A percentile compares a stretch with the other conserved stretches of the same genome.
Conservation (phyloP, 2,329 filamentous ascomycete species). For the Pseudocercospora musae region DNA sequence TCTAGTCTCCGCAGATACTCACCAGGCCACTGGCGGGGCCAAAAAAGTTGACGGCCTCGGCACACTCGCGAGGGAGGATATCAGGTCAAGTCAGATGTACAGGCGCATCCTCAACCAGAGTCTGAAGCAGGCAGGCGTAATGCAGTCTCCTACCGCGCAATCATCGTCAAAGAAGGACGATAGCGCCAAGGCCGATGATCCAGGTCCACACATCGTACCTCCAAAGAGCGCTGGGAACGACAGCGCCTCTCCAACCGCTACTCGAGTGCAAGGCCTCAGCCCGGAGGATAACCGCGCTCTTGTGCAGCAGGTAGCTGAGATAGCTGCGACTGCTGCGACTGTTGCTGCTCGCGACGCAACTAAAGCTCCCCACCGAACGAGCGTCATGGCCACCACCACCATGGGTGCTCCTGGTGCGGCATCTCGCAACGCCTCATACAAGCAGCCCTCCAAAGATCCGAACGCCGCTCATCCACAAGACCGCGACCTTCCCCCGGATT, state of each 20-base stretch:
- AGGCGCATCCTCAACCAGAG: slow-evolving; percentile 91
- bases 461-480: slow-evolving; percentile 17
- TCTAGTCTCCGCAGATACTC: slow-evolving; percentile 14
- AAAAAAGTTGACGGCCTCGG: slow-evolving; percentile 17
- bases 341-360: slow-evolving; percentile 76
- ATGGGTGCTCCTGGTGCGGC: slow-evolving; percentile 8
- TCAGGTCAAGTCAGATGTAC: slow-evolving; percentile 85
- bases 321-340: slow-evolving; percentile 86
- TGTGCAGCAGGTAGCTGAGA: slow-evolving; percentile 84
- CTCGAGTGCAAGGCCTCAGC: slow-evolving; percentile 63
- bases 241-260: slow-evolving; percentile 37
- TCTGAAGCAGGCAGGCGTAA: slow-evolving; percentile 74
- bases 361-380: slow-evolving; percentile 51
- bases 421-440: slow-evolving; percentile 18
- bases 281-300: slow-evolving; percentile 78
- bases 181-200: slow-evolving; percentile 30
- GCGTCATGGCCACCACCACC: slow-evolving; percentile 40
- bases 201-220: slow-evolving; percentile 71
- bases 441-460: slow-evolving; percentile 11
- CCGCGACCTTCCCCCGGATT: slow-evolving; percentile 23
- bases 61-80: slow-evolving; percentile 54
- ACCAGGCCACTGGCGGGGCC: background rate
- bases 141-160: slow-evolving; percentile 49
- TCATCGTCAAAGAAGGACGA: slow-evolving; percentile 12
- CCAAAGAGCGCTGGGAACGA: slow-evolving; percentile 58